Evolutionary conservation across 805 yeast species (phyloP).

Genomic region (Wickerhamiella musiphila): DNA sequence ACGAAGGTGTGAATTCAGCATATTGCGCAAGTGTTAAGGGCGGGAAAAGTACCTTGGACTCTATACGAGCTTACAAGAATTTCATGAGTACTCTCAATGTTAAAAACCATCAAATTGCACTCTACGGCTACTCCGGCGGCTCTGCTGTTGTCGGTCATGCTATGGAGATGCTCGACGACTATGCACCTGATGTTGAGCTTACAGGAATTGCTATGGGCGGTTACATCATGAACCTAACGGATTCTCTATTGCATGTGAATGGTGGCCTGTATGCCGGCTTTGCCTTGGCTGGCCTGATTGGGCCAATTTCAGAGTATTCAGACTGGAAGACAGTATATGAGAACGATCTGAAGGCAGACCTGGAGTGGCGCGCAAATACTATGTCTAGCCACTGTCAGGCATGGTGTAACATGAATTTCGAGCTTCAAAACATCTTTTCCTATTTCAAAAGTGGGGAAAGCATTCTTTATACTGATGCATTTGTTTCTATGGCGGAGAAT

Average conservation of each 20-base stretch:
- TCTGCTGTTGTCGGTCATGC: constrained; percentile 16
- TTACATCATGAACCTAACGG: constrained; percentile 10
- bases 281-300: constrained; percentile 15
- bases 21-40: constrained; percentile 12
- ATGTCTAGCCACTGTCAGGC: constrained; percentile 9
- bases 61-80: constrained; percentile 19
- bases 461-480: constrained; percentile 4
- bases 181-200: constrained; percentile 15
- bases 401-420: constrained; percentile 6
- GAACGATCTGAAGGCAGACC: constrained; percentile 6
- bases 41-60: constrained; percentile 18
- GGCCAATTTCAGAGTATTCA: constrained; percentile 16
- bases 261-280: constrained; percentile 14
- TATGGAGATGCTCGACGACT: constrained; percentile 9
- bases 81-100: constrained; percentile 17
- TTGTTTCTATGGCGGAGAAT: constrained; percentile 7
- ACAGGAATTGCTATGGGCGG: constrained; percentile 15
- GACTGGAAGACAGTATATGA: constrained; percentile 8
- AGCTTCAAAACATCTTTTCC: constrained; percentile 9
- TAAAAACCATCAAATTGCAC: constrained; percentile 8
- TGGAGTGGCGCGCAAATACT: constrained; percentile 5
- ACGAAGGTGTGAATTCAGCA: constrained; percentile 12
- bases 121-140: constrained; percentile 19
- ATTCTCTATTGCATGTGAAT: constrained; percentile 9
- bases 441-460: constrained; percentile 4